These are phyloP conservation scores for Atkinsonella texensis DNA, from an alignment of 2,329 filamentous ascomycete species.

Conservation along the genomic window DNA sequence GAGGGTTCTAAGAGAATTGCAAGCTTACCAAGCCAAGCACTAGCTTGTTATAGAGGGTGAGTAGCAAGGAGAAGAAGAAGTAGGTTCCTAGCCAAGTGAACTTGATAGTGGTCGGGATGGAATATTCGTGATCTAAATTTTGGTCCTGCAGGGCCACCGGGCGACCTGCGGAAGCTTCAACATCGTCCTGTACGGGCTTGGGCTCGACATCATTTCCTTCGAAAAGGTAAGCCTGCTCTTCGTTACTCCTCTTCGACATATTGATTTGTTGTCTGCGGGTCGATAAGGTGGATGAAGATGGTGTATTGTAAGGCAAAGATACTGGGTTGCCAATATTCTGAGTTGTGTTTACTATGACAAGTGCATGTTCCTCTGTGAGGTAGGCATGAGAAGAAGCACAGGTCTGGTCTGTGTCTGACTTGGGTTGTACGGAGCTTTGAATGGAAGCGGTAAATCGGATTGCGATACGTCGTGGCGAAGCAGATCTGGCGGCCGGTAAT, in stretches of 20 bases:
- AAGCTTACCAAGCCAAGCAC: constrained; percentile 36
- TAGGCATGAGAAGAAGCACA: neutral
- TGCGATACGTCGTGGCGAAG: constrained; percentile 3
- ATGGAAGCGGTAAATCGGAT: neutral
- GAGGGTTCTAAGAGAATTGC: neutral
- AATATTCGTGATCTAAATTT: constrained; percentile 33
- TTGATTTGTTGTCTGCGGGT: neutral
- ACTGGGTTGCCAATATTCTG: constrained; percentile 1
- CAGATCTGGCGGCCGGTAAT: neutral
- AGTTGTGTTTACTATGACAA: neutral
- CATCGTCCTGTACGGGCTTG: constrained; percentile 18
- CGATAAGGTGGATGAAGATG: neutral
- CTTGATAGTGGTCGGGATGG: constrained; percentile 31
- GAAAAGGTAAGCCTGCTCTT: constrained; percentile 20
- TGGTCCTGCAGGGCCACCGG: constrained; percentile 17
- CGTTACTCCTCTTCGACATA: constrained; percentile 22
- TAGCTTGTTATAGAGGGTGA: constrained; percentile 49
- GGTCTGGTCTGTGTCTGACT: neutral
- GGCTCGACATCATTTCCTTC: constrained; percentile 19
- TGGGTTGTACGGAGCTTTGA: neutral
- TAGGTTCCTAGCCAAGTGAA: constrained; percentile 39
- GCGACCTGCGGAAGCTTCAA: constrained; percentile 20
- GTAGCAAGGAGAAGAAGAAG: constrained; percentile 33
- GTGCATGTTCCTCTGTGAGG: constrained; percentile 3
- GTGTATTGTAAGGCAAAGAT: neutral